These are phyloP conservation scores for Neopestalotiopsis rosae DNA, from an alignment of 2,329 filamentous ascomycete genomes.

Conservation along the genomic window DNA sequence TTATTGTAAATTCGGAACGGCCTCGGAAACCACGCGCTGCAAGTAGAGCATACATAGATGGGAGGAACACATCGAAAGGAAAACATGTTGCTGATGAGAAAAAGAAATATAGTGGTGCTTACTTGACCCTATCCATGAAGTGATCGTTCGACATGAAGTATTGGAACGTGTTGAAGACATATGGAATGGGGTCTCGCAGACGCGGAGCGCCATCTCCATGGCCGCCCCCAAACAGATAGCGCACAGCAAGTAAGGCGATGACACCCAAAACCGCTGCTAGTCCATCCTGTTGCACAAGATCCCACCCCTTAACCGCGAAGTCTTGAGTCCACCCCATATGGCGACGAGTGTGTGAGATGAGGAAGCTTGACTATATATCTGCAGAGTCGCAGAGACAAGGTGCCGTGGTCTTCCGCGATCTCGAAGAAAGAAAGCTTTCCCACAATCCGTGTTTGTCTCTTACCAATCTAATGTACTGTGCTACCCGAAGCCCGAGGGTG, in stretches of 20 bases:
- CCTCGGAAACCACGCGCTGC: no score
- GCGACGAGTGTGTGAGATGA: constrained; percentile 3
- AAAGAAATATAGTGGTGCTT: neutral
- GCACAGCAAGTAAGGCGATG: neutral
- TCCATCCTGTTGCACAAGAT: constrained; percentile 3
- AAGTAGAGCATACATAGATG: neutral
- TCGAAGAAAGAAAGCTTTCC: neutral
- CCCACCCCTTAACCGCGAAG: neutral
- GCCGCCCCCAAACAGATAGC: neutral
- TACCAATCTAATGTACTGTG: neutral
- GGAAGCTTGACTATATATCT: constrained; percentile 1
- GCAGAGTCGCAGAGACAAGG: neutral
- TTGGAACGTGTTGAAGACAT: constrained; percentile 10
- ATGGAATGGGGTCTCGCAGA: constrained; percentile 8
- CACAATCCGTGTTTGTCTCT: neutral
- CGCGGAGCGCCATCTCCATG: neutral
- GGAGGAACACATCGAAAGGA: neutral
- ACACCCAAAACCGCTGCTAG: neutral
- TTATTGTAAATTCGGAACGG: neutral
- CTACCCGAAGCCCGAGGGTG: neutral
- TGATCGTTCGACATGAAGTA: neutral
- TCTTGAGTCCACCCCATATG: neutral
- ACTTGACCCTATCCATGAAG: constrained; percentile 8
- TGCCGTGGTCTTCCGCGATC: neutral
- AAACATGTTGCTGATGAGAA: neutral